Evolutionary conservation across 1,284 basidiomycete genomes (phyloP), one percentile per base, ranked within the genome.

Genomic region (Sanghuangporus baumii): DNA sequence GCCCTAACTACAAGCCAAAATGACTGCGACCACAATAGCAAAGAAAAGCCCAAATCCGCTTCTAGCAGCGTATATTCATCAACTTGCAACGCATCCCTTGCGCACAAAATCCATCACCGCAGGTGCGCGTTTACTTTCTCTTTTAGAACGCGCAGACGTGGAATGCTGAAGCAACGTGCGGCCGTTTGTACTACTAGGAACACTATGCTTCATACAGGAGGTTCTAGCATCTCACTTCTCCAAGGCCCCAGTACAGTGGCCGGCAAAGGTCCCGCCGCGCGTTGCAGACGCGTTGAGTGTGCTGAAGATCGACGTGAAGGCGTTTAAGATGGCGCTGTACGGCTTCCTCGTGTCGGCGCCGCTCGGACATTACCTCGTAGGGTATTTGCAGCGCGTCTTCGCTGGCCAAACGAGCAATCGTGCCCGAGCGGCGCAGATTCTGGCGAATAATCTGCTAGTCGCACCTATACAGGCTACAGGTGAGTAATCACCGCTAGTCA

Each of bases 301-400:
- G 55, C 75, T 79, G 16, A 86, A 86, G 69, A 72, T 93, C 52
- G 79, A 89, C 70, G 57, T 74, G 55, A 86, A 83, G 67, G 89
- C 91, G 7, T 62, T 89, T 67, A 92, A 94, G 75, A 93, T 95
- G 88, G 88, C 85, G 2, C 63, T 89, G 34, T 95, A 94, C 70
- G 94, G 93, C 67, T 87, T 90, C 76, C 80, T 89, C 67, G 80
- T 94, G 59, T 92, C 91, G n/a, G 93, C 93, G 5, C 93, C 94
- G 2, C 73, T 95, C 47, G 81, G 86, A 51, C 94, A 95, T 71
- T 75, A 82, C 72, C 84, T 94, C 65, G 81, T 91, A 41, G 85
- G 86, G 57, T 68, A 80, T 36, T 75, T 95, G 59, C 91, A 94
- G 73, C 87, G 82, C 66, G 81, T 81, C 4, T 94, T 96, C 70